phyloP scores from a whole-genome alignment of 1,284 basidiomycete species.

The Rhodotorula sp. region DNA sequence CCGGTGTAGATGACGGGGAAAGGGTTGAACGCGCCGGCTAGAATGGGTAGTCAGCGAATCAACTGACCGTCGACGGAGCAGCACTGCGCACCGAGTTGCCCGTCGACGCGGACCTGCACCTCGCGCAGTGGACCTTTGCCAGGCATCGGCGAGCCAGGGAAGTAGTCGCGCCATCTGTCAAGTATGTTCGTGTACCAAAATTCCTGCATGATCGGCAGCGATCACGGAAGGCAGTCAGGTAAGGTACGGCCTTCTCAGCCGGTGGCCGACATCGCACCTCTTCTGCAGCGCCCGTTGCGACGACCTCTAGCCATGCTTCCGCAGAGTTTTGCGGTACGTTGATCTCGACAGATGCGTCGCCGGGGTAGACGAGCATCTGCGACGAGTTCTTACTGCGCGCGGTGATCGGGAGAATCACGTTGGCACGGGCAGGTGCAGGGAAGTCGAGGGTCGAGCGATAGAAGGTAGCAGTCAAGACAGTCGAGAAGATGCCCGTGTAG shows the following conservation, averaged over 20 bases:
- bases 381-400: slow-evolving; percentile 46
- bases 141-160: slow-evolving; percentile 12
- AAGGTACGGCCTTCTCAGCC: too few species aligned
- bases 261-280: slow-evolving; percentile 14
- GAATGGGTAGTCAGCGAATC: not conserved
- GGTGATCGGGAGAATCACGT: slow-evolving; percentile 33
- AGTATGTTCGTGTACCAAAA: slow-evolving; percentile 39
- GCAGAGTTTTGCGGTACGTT: slow-evolving; percentile 20
- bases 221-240: not conserved
- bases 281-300: slow-evolving; percentile 32
- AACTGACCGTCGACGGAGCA: not conserved
- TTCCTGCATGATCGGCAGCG: not conserved
- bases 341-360: slow-evolving; percentile 8
- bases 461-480: slow-evolving; percentile 32
- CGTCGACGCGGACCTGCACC: slow-evolving; percentile 41
- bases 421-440: not conserved
- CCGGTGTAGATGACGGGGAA: slow-evolving; percentile 44
- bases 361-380: slow-evolving; percentile 48
- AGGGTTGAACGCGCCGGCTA: slow-evolving; percentile 36
- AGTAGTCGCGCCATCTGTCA: slow-evolving; percentile 9
- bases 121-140: slow-evolving; percentile 42
- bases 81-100: slow-evolving; percentile 13
- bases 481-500: slow-evolving; percentile 22
- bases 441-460: slow-evolving; percentile 11
- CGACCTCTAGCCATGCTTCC: slow-evolving; percentile 31